A percentile compares a stretch with the other conserved stretches of the same genome.
Evolutionary conservation across 2,329 filamentous ascomycete genomes (phyloP).

Genomic region (Colletotrichum destructivum): DNA sequence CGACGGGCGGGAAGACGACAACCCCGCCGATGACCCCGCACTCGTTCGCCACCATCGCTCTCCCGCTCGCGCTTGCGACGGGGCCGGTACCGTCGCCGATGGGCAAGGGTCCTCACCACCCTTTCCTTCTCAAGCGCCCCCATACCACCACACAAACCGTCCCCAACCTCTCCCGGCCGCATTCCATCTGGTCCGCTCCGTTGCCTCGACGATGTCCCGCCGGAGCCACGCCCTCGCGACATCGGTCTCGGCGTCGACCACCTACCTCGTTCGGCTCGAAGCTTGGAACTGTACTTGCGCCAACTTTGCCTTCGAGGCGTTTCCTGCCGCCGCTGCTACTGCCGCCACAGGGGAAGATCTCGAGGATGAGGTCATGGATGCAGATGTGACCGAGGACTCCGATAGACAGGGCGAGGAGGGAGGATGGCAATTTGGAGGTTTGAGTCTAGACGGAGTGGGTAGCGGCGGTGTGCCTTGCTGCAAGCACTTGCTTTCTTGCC

Average conservation of each 20-base stretch:
- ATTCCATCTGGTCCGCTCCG: constrained; percentile 78
- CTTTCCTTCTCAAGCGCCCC: neutral
- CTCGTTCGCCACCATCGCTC: constrained; percentile 1
- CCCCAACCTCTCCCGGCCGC: constrained; percentile 22
- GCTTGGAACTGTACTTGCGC: constrained; percentile 95
- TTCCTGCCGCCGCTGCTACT: constrained; percentile 58
- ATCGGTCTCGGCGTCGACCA: constrained; percentile 42
- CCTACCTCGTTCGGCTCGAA: constrained; percentile 79
- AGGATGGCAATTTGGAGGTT: constrained; percentile 65
- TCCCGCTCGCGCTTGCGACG: constrained; percentile 5
- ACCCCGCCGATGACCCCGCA: constrained; percentile 26
- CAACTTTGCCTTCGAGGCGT: constrained; percentile 83
- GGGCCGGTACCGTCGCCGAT: neutral
- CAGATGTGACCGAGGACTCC: constrained; percentile 33
- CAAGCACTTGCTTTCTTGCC: constrained; percentile 90
- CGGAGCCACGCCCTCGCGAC: constrained; percentile 45
- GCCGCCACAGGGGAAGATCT: neutral
- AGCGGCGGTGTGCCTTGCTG: constrained; percentile 72
- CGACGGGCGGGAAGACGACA: neutral
- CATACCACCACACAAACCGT: constrained; percentile 5
- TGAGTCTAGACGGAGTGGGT: constrained; percentile 55
- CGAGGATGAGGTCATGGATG: constrained; percentile 37
- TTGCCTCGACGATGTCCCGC: constrained; percentile 52
- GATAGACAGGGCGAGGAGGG: constrained; percentile 21
- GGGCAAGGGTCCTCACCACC: neutral